phyloP scores from a whole-genome alignment of 441 rosid species.

The Syzygium malaccense region DNA sequence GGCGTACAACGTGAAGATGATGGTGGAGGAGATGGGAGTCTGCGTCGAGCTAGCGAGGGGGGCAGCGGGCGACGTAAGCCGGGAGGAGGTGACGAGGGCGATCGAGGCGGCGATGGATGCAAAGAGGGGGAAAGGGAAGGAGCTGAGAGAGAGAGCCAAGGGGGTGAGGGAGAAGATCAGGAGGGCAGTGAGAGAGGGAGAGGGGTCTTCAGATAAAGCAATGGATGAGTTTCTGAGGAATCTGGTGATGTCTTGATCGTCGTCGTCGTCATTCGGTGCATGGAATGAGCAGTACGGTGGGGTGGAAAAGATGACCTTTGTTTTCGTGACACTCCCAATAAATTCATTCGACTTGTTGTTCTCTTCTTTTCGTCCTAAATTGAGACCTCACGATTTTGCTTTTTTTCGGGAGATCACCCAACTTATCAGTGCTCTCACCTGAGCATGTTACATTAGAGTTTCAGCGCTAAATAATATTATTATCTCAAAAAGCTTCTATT shows the following conservation, averaged over 20 bases:
- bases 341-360: not conserved
- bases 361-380: not conserved
- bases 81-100: not conserved
- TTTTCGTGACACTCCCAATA: not conserved
- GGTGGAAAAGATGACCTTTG: not conserved
- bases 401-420: not conserved
- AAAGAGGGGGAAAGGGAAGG: not conserved
- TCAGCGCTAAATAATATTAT: not conserved
- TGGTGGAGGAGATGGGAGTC: conserved; percentile 2
- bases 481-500: not conserved
- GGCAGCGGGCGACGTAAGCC: not conserved
- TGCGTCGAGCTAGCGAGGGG: conserved; percentile 2
- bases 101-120: not conserved
- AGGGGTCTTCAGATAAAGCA: conserved; percentile 7
- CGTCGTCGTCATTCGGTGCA: not conserved
- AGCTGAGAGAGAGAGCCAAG: conserved; percentile 2
- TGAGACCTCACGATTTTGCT: not conserved
- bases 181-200: conserved; percentile 4
- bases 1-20: conserved; percentile 5
- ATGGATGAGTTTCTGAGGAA: conserved; percentile 3
- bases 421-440: fast-evolving
- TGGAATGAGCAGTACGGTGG: not conserved
- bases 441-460: not conserved
- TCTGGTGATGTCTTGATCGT: not conserved
- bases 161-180: conserved; percentile 1